Conservation (phyloP, 495 filamentous ascomycete species). For the Baudoinia panamericana region DNA sequence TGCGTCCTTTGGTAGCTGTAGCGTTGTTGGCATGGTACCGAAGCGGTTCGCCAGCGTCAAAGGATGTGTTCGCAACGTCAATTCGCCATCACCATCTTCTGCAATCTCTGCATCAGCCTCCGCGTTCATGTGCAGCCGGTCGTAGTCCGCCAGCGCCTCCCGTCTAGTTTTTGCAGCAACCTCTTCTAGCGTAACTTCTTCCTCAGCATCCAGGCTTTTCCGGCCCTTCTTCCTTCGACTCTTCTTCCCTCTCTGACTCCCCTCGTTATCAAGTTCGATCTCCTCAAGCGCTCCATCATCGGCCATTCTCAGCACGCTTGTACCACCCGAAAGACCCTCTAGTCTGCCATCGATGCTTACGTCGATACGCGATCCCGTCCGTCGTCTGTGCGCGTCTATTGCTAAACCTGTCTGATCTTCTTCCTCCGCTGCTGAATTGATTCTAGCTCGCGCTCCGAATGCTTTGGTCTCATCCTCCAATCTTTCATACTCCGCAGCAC, state of each 20-base stretch:
- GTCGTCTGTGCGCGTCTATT: background rate
- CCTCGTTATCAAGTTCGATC: constrained; percentile 28
- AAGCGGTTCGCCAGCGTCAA: constrained; percentile 41
- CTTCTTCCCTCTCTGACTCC: constrained; percentile 16
- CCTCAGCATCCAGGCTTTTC: constrained; percentile 34
- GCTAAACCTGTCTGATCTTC: too few relatives aligned
- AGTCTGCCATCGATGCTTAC: too few relatives aligned
- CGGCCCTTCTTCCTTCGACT: constrained; percentile 6
- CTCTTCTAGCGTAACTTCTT: constrained; percentile 24
- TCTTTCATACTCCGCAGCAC: too few relatives aligned
- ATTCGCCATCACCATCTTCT: constrained; percentile 26
- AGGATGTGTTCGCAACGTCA: constrained; percentile 43
- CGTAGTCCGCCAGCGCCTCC: background rate
- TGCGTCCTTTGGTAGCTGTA: constrained; percentile 51
- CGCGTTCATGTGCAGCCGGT: constrained; percentile 10
- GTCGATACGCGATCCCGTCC: too few relatives aligned
- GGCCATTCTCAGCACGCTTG: constrained; percentile 29
- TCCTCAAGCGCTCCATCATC: constrained; percentile 28
- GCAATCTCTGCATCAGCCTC: constrained; percentile 32
- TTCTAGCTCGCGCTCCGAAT: too few relatives aligned
- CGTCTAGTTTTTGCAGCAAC: constrained; percentile 24
- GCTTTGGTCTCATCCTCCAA: too few relatives aligned
- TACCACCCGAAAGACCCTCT: too few relatives aligned
- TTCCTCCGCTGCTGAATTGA: too few relatives aligned
- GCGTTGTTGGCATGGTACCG: constrained; percentile 57